Evolutionary conservation across 2,329 filamentous ascomycete genomes (phyloP).

Genomic region (Fusarium poae): DNA sequence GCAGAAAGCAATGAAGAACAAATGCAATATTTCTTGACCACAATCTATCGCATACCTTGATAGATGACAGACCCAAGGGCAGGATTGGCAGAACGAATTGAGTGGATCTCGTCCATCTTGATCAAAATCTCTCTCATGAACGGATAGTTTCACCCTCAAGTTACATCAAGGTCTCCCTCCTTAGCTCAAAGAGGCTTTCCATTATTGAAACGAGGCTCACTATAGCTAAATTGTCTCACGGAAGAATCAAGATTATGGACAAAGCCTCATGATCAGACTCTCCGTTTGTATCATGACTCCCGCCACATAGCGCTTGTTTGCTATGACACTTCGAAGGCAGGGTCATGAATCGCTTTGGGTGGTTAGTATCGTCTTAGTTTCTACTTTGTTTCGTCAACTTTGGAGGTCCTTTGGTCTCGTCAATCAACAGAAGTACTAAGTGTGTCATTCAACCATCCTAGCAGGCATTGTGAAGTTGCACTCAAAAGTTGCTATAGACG

Average conservation of each 20-base stretch:
- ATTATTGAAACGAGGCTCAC: neutral
- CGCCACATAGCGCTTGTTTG: neutral
- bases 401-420: neutral
- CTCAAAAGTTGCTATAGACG: constrained; percentile 1
- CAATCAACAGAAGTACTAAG: neutral
- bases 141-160: constrained; percentile 1
- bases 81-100: neutral
- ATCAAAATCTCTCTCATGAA: neutral
- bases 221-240: constrained; percentile 8
- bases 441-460: constrained; percentile 3
- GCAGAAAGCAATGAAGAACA: neutral
- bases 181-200: constrained; percentile 18
- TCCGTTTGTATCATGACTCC: neutral
- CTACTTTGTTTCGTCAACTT: neutral
- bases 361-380: neutral
- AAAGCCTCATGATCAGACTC: neutral
- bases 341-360: neutral
- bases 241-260: neutral
- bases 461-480: neutral
- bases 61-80: neutral
- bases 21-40: neutral
- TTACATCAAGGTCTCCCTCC: neutral
- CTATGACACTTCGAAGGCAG: neutral
- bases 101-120: neutral
- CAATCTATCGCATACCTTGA: neutral